Base-by-base conservation (phyloP, 2,329 filamentous ascomycete species). In the Ophiocordyceps camponoti-saundersi region DNA sequence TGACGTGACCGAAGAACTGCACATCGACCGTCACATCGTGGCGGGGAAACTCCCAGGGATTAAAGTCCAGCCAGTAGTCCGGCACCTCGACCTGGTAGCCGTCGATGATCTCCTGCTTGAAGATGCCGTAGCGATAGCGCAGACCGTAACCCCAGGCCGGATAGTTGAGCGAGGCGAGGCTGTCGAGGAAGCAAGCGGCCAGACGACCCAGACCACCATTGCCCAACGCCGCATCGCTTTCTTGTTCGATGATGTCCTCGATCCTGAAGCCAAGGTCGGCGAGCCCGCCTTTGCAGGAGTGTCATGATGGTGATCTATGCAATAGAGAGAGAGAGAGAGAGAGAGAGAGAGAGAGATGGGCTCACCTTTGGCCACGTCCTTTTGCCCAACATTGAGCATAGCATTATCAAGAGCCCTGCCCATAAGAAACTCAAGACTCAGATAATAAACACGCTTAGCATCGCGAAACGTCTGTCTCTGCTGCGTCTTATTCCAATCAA, bases 1-100 rank as follows among this genome's bases (percentile, higher is more conserved):
- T 75, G 48, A 94, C 89, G 52, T 79, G 69, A 30, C 92, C 92
- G 56, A 90, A 95, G 70, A 98, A 98, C 72, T 96, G 89, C 50
- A 98, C 77, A 65, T 96, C 86, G 22, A 98, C 89, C 2, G 84
- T 89, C 51, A 98, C 85, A 61, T 98, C 92, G 63, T 95, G 87
- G 54, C 92, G 77, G 41, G 89, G 88, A 59, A 96, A 98, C 62
- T 98, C 92, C 92, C 92, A 98, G 1, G 92, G 92, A 65, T 98
- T 98, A 66, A 96, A 95, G 62, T 96, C 92, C 47, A 98, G 78
- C 92, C 92, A 98, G 68, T 98, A 96, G 63, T 98, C 92, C 20
- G 92, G 92, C 49, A 96, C 85, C 61, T 98, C 92, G 53, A 98
- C 88, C 65, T 98, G 92, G 63, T 95, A 98, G 48, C 92, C 92